phyloP scores from a whole-genome alignment of 1,139 yeast species.

The Keqinozyma sinolaborantium region DNA sequence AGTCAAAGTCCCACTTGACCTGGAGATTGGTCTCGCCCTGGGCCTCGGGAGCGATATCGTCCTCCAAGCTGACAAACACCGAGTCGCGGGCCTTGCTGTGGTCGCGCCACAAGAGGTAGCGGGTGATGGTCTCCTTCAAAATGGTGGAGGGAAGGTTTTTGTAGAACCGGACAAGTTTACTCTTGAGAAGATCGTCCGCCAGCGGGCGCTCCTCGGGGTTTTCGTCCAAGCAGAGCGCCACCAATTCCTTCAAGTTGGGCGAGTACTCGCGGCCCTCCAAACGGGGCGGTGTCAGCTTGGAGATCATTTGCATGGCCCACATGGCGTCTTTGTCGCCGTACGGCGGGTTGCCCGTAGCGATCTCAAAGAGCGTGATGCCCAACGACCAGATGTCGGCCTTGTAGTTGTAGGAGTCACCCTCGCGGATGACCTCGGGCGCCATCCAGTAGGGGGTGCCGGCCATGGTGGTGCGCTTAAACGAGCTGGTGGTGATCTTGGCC shows the following conservation, averaged over 20 bases:
- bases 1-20: conserved; percentile 87
- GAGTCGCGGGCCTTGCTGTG: conserved; percentile 48
- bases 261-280: conserved; percentile 88
- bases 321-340: conserved; percentile 93
- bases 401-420: conserved; percentile 80
- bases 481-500: conserved; percentile 80
- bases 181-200: conserved; percentile 79
- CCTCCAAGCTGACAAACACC: conserved; percentile 34
- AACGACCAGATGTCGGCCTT: conserved; percentile 93
- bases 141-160: conserved; percentile 56
- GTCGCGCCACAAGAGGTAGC: conserved; percentile 81
- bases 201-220: conserved; percentile 83
- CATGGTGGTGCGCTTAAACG: conserved; percentile 83
- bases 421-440: conserved; percentile 98
- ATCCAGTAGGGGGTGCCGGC: conserved; percentile 99
- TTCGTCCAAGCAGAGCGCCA: conserved; percentile 91
- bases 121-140: conserved; percentile 72
- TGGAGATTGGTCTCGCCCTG: conserved; percentile 37
- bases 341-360: conserved; percentile 97
- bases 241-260: conserved; percentile 72
- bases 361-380: conserved; percentile 91
- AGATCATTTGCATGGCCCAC: conserved; percentile 91
- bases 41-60: conserved; percentile 14
- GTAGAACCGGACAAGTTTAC: conserved; percentile 66
- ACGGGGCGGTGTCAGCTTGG: conserved; percentile 91